Evolutionary conservation across 2,329 filamentous ascomycete genomes (phyloP).

Genomic region (Paraconiothyrium brasiliense): DNA sequence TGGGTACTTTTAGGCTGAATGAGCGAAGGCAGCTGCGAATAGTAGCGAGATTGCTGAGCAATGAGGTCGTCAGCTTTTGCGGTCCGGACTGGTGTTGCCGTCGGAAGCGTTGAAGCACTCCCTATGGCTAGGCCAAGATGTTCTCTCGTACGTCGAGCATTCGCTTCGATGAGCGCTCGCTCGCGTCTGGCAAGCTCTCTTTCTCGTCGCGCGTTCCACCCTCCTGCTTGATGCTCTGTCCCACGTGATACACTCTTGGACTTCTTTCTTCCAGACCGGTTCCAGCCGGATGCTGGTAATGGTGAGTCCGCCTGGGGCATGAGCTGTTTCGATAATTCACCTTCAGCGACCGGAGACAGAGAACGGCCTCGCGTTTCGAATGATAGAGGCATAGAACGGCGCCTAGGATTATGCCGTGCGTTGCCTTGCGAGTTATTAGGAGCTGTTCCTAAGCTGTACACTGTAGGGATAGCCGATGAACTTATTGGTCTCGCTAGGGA

Average conservation of each 20-base stretch:
- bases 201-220: conserved; percentile 33
- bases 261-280: neutral
- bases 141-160: conserved; percentile 22
- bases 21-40: conserved; percentile 18
- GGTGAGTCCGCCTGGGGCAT: neutral
- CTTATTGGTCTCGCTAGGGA: conserved; percentile 17
- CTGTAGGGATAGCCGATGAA: conserved; percentile 11
- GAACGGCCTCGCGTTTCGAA: conserved; percentile 13
- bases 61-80: conserved; percentile 16
- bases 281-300: too few species aligned
- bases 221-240: conserved; percentile 18
- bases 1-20: neutral
- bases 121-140: conserved; percentile 18
- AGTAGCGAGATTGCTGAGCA: conserved; percentile 24
- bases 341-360: conserved; percentile 17
- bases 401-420: neutral
- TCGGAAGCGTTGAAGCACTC: conserved; percentile 22
- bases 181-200: conserved; percentile 28
- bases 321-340: conserved; percentile 6
- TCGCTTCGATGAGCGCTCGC: conserved; percentile 25
- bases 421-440: neutral
- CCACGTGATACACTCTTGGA: neutral
- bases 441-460: conserved; percentile 15
- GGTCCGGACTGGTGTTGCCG: conserved; percentile 18
- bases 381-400: conserved; percentile 11